phyloP scores from a whole-genome alignment of 2,329 filamentous ascomycete genomes.

The Colletotrichum sidae region DNA sequence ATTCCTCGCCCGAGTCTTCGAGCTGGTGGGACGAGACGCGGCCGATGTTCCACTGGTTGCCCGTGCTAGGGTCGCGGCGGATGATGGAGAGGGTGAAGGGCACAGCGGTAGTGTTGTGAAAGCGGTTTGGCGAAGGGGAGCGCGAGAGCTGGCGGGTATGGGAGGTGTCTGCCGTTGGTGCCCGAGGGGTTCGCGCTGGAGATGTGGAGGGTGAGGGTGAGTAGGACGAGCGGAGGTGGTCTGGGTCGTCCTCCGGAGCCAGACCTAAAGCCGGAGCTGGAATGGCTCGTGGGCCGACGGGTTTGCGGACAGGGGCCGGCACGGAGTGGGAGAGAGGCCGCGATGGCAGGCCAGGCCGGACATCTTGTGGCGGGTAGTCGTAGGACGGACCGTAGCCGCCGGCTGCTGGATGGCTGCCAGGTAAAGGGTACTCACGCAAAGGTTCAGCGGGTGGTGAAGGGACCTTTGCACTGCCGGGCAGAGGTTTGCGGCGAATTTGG shows the following conservation, averaged over 20 bases:
- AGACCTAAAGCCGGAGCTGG: conserved; percentile 12
- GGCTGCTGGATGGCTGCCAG: conserved; percentile 17
- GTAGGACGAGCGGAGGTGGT: conserved; percentile 9
- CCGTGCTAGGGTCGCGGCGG: conserved; percentile 76
- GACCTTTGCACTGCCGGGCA: conserved; percentile 52
- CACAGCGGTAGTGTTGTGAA: conserved; percentile 47
- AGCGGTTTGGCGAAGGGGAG: conserved; percentile 54
- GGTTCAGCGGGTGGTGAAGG: conserved; percentile 27
- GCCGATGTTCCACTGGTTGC: conserved; percentile 81
- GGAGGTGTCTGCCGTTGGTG: conserved; percentile 4
- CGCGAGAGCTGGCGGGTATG: conserved; percentile 26
- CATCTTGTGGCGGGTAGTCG: conserved; percentile 16
- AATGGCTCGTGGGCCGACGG: conserved; percentile 29
- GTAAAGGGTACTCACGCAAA: conserved; percentile 14
- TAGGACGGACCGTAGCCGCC: conserved; percentile 15
- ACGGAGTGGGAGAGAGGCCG: conserved; percentile 27
- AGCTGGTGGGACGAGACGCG: conserved; percentile 68
- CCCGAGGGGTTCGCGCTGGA: conserved; percentile 16
- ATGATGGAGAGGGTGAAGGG: conserved; percentile 73
- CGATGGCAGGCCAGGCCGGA: conserved; percentile 26
- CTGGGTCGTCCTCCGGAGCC: conserved; percentile 1
- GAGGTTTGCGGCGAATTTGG: conserved; percentile 64
- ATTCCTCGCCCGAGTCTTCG: conserved; percentile 50
- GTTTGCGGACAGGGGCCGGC: conserved; percentile 31
- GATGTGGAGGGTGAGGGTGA: conserved; percentile 19